Base-by-base conservation (phyloP, 129 eudicot species). In the Escallonia herrerae region DNA sequence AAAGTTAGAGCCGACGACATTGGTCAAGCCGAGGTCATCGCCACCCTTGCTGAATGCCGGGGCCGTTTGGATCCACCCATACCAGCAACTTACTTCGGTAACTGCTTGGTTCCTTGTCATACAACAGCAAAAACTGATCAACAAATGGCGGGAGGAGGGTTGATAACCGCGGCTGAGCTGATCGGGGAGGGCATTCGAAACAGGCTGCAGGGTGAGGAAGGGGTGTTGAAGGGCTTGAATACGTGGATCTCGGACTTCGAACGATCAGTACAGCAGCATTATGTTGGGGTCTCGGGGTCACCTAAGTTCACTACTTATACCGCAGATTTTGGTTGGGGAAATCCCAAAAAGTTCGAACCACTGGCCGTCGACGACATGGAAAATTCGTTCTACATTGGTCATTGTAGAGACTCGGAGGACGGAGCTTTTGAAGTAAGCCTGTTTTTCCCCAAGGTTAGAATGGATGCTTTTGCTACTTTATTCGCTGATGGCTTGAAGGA, bases 281-380 rank as follows among this genome's bases (percentile, higher is more conserved):
- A 6, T 2, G 38, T 45, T 8, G 70, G 70, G 43, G 74, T 78
- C 45, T 56, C 75, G 40, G 83, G 83, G 2, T 78, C 83, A 44
- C 83, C 83, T 0, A 67, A 63, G 42, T 73, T 72, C 3, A 69
- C 56, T 5, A 7, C 54, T 37, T 72, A 73, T 9, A 60, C 14
- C 11, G 40, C 44, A 15, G 79, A 78, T 73, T 78, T 78, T 55
- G 75, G 79, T 40, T 68, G 78, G 78, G 83, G 83, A 2, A 73
- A 43, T 9, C 56, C 83, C 40, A 52, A 10, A 38, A 78, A 68
- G 53, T 56, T 22, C 14, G 79, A 78, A 12, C 2, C 37, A 22
- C 33, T 22, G 33, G 33, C 2, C 66, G 72, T 13, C 43, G 70
- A 3, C 14, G 10, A 6, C 62, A 11, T 49, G 73, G 66, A 12